phyloP scores from a whole-genome alignment of 1,139 yeast species.

The Lodderomyces beijingensis region DNA sequence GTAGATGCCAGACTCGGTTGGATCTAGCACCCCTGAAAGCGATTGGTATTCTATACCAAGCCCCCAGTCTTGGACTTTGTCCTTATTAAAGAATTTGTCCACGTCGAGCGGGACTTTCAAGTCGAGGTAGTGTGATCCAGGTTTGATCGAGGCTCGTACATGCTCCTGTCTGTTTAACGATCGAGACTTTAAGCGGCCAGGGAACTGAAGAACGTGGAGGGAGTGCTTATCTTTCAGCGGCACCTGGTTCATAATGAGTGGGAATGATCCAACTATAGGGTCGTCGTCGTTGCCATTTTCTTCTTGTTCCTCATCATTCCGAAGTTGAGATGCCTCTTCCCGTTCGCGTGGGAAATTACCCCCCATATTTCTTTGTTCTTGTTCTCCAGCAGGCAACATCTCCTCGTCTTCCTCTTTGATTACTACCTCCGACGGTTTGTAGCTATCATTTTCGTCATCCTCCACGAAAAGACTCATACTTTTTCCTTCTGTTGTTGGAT shows the following conservation, averaged over 20 bases:
- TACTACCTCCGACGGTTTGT: constrained; percentile 9
- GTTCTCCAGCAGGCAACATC: constrained; percentile 1
- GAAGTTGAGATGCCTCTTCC: constrained; percentile 1
- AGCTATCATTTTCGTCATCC: constrained; percentile 10
- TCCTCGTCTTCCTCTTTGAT: constrained; percentile 10
- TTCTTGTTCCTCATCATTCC: constrained; percentile 8
- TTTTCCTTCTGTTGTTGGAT: not conserved
- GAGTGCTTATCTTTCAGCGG: constrained; percentile 19
- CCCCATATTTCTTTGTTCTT: not conserved
- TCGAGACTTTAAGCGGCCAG: constrained; percentile 56
- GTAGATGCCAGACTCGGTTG: constrained; percentile 27
- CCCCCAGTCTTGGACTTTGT: constrained; percentile 62
- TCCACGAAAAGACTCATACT: constrained; percentile 12
- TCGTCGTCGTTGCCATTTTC: constrained; percentile 47
- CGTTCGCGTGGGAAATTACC: not conserved
- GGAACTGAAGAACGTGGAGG: constrained; percentile 57
- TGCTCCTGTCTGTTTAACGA: constrained; percentile 40
- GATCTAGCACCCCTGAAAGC: constrained; percentile 62
- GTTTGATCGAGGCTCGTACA: constrained; percentile 56
- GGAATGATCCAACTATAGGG: constrained; percentile 74
- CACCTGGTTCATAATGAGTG: constrained; percentile 43
- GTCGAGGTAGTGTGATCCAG: constrained; percentile 53
- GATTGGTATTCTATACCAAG: constrained; percentile 55
- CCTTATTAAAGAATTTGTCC: constrained; percentile 56
- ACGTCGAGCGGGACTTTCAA: constrained; percentile 71